Evolutionary conservation across 2,329 filamentous ascomycete species (phyloP).

Genomic region (Arthrobotrys conoides): DNA sequence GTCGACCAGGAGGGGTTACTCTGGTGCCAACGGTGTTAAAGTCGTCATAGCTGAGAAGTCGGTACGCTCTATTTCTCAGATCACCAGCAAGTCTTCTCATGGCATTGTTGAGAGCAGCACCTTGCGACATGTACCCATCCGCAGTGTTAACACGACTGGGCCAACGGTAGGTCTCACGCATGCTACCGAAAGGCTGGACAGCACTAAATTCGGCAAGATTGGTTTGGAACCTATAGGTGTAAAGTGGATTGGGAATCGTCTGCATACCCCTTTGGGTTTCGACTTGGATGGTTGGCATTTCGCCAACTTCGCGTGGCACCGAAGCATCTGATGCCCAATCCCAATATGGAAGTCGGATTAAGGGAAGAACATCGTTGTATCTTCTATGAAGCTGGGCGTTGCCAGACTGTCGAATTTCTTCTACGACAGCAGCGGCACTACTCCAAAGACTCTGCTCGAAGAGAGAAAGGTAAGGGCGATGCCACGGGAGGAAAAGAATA

Average conservation of each 20-base stretch:
- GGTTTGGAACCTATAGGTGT: conserved; percentile 72
- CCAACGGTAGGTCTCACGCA: conserved; percentile 40
- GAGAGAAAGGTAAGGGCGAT: conserved; percentile 81
- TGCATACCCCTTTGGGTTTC: conserved; percentile 73
- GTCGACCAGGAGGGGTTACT: conserved; percentile 65
- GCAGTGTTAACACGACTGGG: conserved; percentile 13
- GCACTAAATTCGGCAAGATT: conserved; percentile 54
- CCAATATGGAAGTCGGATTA: conserved; percentile 70
- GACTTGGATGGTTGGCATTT: conserved; percentile 67
- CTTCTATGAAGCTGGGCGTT: background rate
- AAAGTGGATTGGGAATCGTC: conserved; percentile 75
- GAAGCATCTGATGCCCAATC: conserved; percentile 70
- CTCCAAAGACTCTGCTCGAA: conserved; percentile 67
- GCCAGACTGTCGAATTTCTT: conserved; percentile 68
- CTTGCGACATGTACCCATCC: conserved; percentile 47
- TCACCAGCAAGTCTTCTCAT: conserved; percentile 36
- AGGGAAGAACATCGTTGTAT: conserved; percentile 69
- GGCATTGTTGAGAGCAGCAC: conserved; percentile 39
- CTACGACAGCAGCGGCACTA: conserved; percentile 67
- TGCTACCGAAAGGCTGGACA: conserved; percentile 36
- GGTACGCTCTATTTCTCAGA: conserved; percentile 73
- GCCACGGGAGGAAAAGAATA: conserved; percentile 80
- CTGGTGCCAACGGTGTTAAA: conserved; percentile 80
- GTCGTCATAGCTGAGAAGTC: conserved; percentile 77
- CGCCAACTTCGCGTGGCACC: conserved; percentile 61